Base-by-base conservation (phyloP, 495 filamentous ascomycete genomes). In the Lasiosphaeria ovina region DNA sequence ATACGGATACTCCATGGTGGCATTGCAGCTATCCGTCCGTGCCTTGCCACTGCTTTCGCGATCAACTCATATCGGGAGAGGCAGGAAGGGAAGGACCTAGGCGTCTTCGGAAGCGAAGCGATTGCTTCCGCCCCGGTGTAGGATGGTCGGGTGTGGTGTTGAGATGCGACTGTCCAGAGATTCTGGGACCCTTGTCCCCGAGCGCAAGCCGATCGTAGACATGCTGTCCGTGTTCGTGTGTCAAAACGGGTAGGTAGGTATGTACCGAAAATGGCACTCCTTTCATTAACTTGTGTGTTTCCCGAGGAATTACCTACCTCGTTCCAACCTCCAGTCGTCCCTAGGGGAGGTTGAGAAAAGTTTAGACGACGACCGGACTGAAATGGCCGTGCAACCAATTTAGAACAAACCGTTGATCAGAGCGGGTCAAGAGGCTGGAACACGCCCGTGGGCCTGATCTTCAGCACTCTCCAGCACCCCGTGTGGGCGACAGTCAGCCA, bases 401-500 rank as follows among this genome's bases (percentile, higher is more conserved):
- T 47, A 47, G 8, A 4, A 47, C 44, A 5, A 47, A 47, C 12
- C 44, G n/a, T 1, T n/a, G 9, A 54, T 35, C 33, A 38, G 8
- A 11, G 50, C 24, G 24, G 50, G 34, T 32, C 50, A 33, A 24
- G 5, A 52, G 24, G 32, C n/a, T 10, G 24, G 12, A 24, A 24
- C 17, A 33, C 31, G 8, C 8, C 50, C 31, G 50, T 14, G 12
- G 52, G 52, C 52, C 35, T 36, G 52, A 54, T 54, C 52, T 54
- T 35, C 52, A 34, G 6, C n/a, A 14, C 52, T 11, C 17, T 52
- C 10, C 50, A 11, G n/a, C 17, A n/a, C 52, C 52, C 52, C 48
- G n/a, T 51, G 2, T 47, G 51, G 32, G 32, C 16, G 40, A 51
- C 12, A 24, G 35, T 55, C 38, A 7, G 55, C 24, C 55, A 11